Evolutionary conservation across 2,329 filamentous ascomycete genomes (phyloP), one percentile per base, ranked within the genome.

Genomic region (Diaporthe citrichinensis): DNA sequence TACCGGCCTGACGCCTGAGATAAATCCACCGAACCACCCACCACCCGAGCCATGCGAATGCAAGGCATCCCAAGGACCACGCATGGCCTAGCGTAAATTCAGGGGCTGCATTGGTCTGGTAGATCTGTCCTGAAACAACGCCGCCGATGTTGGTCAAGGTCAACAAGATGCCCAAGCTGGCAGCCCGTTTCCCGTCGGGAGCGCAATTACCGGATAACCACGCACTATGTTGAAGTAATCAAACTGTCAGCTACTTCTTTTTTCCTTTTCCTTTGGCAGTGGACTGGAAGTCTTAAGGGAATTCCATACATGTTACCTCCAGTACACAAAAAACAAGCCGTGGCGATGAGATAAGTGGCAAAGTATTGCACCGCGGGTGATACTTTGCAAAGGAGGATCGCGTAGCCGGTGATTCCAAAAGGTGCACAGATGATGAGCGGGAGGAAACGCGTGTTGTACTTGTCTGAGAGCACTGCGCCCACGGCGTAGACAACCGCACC

Each of bases 401-500:
- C 79, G 68, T 81, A 81, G 14, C 80, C 80, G 31, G 61, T 68
- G 1, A 81, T 78, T 7, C 80, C 79, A 46, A 81, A 80, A 14
- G 80, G 80, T 10, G 79, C 79, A 53, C 79, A 80, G 69, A 83
- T 73, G 23, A 84, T 79, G 0, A 85, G 77, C 4, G 84, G 83
- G 5, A 84, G 75, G 76, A 86, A 85, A 6, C 84, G 83, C 5
- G 79, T 79, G 55, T 80, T 80, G 69, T 84, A 85, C 51, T 78
- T 82, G 72, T 86, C 84, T 0, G 83, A 83, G 2, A 85, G 77
- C 68, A 83, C 79, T 6, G 84, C 84, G 8, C 83, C 84, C n/a
- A 84, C 68, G 1, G 81, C 81, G 73, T 85, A 86, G n/a, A 85
- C 81, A 6, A 85, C 49, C 0, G 84, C 82, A 2, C 83, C 84